Base-by-base conservation (phyloP, 2,329 filamentous ascomycete genomes). In the Seiridium cupressi region DNA sequence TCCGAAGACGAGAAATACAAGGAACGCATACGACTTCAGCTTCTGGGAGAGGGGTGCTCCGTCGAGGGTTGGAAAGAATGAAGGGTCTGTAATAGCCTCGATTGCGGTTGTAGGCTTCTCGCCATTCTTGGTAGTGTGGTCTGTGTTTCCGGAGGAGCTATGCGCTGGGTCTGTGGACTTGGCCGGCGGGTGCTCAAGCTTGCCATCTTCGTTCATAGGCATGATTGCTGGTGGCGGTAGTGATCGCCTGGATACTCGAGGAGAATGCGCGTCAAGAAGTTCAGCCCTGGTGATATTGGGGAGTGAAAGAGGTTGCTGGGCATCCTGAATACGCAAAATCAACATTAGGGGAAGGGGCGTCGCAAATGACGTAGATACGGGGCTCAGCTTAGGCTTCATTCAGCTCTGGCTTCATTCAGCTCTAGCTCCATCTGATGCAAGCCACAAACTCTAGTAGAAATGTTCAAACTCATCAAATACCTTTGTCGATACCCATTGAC, bases 141-240 rank as follows among this genome's bases (percentile, higher is more conserved):
- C 31, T 7, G 38, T 44, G 38, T 55, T 55, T 36, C 3, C n/a
- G 3, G 51, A 55, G 18, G 51, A 32, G 18, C 13, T 18, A 32
- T 55, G 51, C 13, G 51, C 51, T 9, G 51, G 51, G 51, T 55
- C 51, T n/a, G 11, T 55, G 51, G 51, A 32, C 26, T 55, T 55
- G 3, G 51, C n/a, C 13, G 51, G 10, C 38, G n/a, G 35, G 51
- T 55, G 51, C 5, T 55, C 35, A 38, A 55, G 51, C 13, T 55
- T 55, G 34, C 36, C 36, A 18, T 55, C 36, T 13, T 42, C 51
- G 51, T 55, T 38, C n/a, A 55, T 26, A 26, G 51, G 51, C 51
- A 55, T 55, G 36, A 26, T 26, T 26, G 18, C 18, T 26, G 18
- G 18, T 26, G 18, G 18, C 18, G 18, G 18, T 26, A 26, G 18